A percentile compares a stretch with the other conserved stretches of the same genome.
Evolutionary conservation across 2,329 filamentous ascomycete species (phyloP).

Genomic region (Aspergillus intermedius): DNA sequence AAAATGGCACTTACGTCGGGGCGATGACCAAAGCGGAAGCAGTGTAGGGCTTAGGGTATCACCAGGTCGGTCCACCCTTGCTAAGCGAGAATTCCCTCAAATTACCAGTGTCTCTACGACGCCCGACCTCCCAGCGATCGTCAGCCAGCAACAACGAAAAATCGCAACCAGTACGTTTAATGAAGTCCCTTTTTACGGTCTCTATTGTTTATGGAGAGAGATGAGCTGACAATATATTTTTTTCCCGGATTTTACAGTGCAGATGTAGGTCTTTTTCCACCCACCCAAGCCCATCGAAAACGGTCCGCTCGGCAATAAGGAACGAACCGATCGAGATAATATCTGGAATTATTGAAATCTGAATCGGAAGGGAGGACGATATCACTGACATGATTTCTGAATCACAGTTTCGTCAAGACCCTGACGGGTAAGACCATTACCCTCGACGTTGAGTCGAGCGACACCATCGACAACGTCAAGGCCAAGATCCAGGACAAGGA

Average conservation of each 20-base stretch:
- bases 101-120: constrained; percentile 30
- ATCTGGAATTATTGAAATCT: background rate
- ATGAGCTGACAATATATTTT: constrained; percentile 44
- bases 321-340: constrained; percentile 7
- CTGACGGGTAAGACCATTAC: constrained; percentile 99
- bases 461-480: constrained; percentile 99
- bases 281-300: constrained; percentile 13
- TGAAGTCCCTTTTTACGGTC: constrained; percentile 8
- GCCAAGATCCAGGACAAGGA: constrained; percentile 99
- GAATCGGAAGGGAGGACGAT: constrained; percentile 8
- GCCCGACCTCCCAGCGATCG: constrained; percentile 33
- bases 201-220: constrained; percentile 10
- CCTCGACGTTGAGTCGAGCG: constrained; percentile 96
- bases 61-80: constrained; percentile 27
- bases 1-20: constrained; percentile 8
- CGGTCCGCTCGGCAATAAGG: constrained; percentile 8
- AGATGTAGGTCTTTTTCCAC: constrained; percentile 64
- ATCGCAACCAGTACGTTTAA: constrained; percentile 42
- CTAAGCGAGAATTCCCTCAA: constrained; percentile 40
- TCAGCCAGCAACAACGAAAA: constrained; percentile 39
- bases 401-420: constrained; percentile 94
- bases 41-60: constrained; percentile 37
- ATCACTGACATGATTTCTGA: constrained; percentile 20
- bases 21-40: constrained; percentile 8
- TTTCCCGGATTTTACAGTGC: constrained; percentile 55